Base-by-base conservation (phyloP, 2,329 filamentous ascomycete species). In the Xylaria sp. region DNA sequence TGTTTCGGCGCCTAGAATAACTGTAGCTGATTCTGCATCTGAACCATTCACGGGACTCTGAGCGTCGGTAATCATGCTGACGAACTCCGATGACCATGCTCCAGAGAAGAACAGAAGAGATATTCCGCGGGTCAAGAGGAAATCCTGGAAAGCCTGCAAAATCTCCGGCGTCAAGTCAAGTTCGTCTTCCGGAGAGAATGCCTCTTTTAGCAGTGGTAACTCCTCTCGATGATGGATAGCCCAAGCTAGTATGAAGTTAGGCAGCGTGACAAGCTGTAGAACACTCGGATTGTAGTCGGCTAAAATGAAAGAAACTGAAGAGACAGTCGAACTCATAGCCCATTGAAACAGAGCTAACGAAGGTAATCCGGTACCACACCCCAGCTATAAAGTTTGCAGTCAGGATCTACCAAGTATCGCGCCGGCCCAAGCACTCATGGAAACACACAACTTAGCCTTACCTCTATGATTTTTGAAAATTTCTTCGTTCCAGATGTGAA, bases 201-300 rank as follows among this genome's bases (percentile, higher is more conserved):
- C 84, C 40, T 83, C 81, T 26, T 80, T 77, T 38, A 87, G 74
- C 20, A 81, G 74, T 0, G 81, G 76, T 36, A 74, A 74, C n/a
- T 80, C 75, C 5, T 78, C 74, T 51, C 79, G 80, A 68, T 81
- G 79, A 62, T 82, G 77, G 31, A 89, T 79, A 13, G 87, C 84
- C 89, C 91, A 96, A 5, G 88, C 86, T 38, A 96, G 84, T 46
- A 96, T 79, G 51, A 95, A 82, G 80, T 96, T 96, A 63, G 93
- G 92, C 40, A 96, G 78, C 0, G 92, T 95, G 70, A 94, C 92
- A 15, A 95, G 87, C 67, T 91, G 87, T 61, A 96, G 83, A 13
- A 96, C 93, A 3, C 89, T 87, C 44, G 89, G 88, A 76, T 96
- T 96, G 81, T 94, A 96, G 80, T 96, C 93, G 60, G 92, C 90